Evolutionary conservation across 768 basidiomycete species (phyloP).

Genomic region (Lyophyllum atratum): DNA sequence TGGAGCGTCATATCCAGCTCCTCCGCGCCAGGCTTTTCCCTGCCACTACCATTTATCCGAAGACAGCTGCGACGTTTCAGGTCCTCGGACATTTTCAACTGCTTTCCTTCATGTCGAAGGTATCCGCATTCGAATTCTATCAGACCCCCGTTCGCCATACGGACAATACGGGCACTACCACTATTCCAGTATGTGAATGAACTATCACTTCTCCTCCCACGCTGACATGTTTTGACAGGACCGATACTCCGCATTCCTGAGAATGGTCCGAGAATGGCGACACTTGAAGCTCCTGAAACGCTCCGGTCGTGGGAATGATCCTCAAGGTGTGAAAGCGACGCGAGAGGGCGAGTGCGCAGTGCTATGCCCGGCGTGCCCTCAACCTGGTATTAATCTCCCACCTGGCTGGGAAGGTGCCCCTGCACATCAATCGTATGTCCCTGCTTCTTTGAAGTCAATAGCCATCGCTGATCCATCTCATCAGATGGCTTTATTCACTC

Average conservation of each 20-base stretch:
- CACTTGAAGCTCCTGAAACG: neutral
- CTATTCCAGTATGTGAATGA: neutral
- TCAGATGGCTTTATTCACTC: slow-evolving; percentile 14
- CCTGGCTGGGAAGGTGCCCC: too few species aligned
- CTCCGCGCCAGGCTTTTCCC: neutral
- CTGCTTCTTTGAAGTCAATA: neutral
- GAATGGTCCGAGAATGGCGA: neutral
- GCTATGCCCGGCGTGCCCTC: too few species aligned
- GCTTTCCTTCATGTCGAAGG: slow-evolving; percentile 13
- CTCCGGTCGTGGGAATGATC: too few species aligned
- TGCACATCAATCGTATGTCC: neutral
- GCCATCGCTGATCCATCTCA: neutral
- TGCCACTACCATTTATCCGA: neutral
- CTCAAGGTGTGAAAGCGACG: too few species aligned
- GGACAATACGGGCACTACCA: slow-evolving; percentile 5
- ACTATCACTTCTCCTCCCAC: neutral
- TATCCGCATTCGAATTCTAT: slow-evolving; percentile 14
- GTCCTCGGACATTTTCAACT: slow-evolving; percentile 15
- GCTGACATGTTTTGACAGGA: neutral
- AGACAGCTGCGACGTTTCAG: too few species aligned
- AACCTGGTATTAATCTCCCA: too few species aligned
- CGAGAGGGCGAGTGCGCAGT: too few species aligned
- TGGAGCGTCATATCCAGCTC: neutral
- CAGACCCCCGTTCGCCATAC: slow-evolving; percentile 7
- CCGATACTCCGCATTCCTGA: neutral